phyloP scores from a whole-genome alignment of 768 basidiomycete species.

The Melanogaster broomeanus region DNA sequence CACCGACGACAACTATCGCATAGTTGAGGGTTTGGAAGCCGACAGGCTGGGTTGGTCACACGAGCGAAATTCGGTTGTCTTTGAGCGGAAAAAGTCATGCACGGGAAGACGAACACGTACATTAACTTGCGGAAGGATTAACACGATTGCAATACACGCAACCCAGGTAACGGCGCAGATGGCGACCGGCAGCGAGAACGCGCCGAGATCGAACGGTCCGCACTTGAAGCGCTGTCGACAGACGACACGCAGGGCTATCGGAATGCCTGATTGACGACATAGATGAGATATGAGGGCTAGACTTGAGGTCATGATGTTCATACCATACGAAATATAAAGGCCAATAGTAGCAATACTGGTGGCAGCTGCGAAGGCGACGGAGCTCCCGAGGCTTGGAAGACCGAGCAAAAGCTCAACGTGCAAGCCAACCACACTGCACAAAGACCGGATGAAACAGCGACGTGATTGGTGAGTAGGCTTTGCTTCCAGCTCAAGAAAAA shows the following conservation, averaged over 20 bases:
- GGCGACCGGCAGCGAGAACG: constrained; percentile 63
- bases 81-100: not conserved
- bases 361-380: constrained; percentile 64
- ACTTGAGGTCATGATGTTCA: constrained; percentile 2
- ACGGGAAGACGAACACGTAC: constrained; percentile 31
- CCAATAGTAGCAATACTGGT: constrained; percentile 72
- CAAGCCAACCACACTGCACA: constrained; percentile 76
- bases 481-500: not conserved
- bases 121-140: constrained; percentile 71
- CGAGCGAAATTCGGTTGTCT: not conserved
- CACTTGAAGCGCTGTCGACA: constrained; percentile 59
- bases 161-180: constrained; percentile 67
- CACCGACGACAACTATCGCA: constrained; percentile 72
- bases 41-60: constrained; percentile 49
- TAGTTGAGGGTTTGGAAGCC: constrained; percentile 75
- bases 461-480: not conserved
- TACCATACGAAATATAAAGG: constrained; percentile 74
- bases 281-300: too few species aligned
- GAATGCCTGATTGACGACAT: constrained; percentile 46
- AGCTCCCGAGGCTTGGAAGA: constrained; percentile 70
- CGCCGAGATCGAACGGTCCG: constrained; percentile 73
- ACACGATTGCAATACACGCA: constrained; percentile 68
- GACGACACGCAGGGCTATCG: constrained; percentile 66
- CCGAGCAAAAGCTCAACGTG: constrained; percentile 74
- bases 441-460: too few species aligned